Percentiles rank a stretch among this genome's conserved stretches.
Conservation (phyloP, 2,329 filamentous ascomycete species). For the Zopfia rhizophila region DNA sequence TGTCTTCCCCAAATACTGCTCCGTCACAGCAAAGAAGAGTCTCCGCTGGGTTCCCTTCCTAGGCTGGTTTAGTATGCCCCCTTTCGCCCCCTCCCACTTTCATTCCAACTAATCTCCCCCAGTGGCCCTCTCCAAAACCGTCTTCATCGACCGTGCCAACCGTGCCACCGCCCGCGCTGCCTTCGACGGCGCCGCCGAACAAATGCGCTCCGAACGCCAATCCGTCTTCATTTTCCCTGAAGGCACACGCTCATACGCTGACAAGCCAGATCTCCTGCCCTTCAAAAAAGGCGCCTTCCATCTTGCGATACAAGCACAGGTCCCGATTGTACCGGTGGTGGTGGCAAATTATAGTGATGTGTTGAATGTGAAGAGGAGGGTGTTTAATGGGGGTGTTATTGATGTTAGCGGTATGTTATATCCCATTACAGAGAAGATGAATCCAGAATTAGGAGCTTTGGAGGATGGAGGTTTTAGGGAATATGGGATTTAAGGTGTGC, state of each 20-base stretch:
- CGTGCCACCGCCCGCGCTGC: constrained; percentile 82
- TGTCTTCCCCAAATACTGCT: constrained; percentile 91
- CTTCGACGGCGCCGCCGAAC: constrained; percentile 82
- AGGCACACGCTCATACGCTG: constrained; percentile 89
- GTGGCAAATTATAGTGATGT: constrained; percentile 63
- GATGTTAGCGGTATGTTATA: constrained; percentile 57
- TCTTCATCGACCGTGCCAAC: constrained; percentile 96
- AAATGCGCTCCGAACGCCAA: constrained; percentile 74
- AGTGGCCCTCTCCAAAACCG: constrained; percentile 79
- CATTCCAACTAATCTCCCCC: constrained; percentile 53
- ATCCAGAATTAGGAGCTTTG: too few species aligned
- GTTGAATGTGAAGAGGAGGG: constrained; percentile 56
- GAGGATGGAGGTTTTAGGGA: too few species aligned
- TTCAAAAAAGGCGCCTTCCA: constrained; percentile 99
- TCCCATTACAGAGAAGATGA: not conserved
- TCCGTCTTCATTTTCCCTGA: constrained; percentile 91
- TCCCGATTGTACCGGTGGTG: constrained; percentile 86
- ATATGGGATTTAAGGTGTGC: not conserved
- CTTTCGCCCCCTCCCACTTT: not conserved
- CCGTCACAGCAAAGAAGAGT: constrained; percentile 89
- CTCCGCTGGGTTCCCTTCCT: constrained; percentile 83
- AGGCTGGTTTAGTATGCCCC: constrained; percentile 82
- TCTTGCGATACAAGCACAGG: constrained; percentile 90
- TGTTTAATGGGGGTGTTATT: constrained; percentile 60
- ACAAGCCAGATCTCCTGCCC: constrained; percentile 83